Base-by-base conservation (phyloP, 148 eudicot genomes). In the Diospyros lotus region DNA sequence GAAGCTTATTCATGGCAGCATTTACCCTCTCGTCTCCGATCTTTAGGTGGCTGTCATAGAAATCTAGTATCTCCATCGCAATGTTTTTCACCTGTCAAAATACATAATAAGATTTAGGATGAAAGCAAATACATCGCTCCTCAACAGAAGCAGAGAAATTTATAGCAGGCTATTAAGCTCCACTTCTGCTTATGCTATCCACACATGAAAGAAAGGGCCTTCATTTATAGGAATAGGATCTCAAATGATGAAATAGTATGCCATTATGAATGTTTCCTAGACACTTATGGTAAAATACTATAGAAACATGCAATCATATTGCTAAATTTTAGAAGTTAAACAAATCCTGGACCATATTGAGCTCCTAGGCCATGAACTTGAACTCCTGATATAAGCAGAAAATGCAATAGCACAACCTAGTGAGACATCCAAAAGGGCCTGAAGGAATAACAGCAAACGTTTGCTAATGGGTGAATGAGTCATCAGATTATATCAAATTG, bases 1-100 rank as follows among this genome's bases (percentile, higher is more conserved):
- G 76, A 51, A 96, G 89, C 84, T 91, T 96, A 84, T 78, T 81
- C 86, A 96, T 85, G 51, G 93, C 93, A 28, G 82, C 71, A 58
- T 74, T 80, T 63, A 86, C 77, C 80, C 89, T 87, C 64, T 93
- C 97, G 2, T 96, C 99, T 42, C 83, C 71, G 71, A 91, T 86
- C 76, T 68, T 83, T 84, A 82, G 89, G 84, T 89, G 88, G 83
- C 83, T 59, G 68, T 93, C 99, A 13, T 93, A 96, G 71, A 93
- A 93, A 80, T 96, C 99, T 44, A 96, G 75, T 66, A 96, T 93
- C 87, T 93, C 99, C 93, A 91, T 96, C 39, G 99, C 88, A 11
- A 96, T 93, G 68, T 96, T 96, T 73, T 96, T 96, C 85, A 96
- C 99, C 99, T 96, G 80, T 64, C 75, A 64, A 76, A 52, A 69